These are phyloP conservation scores for Casuarina glauca DNA, from an alignment of 306 rosid genomes.

Conservation along the genomic window DNA sequence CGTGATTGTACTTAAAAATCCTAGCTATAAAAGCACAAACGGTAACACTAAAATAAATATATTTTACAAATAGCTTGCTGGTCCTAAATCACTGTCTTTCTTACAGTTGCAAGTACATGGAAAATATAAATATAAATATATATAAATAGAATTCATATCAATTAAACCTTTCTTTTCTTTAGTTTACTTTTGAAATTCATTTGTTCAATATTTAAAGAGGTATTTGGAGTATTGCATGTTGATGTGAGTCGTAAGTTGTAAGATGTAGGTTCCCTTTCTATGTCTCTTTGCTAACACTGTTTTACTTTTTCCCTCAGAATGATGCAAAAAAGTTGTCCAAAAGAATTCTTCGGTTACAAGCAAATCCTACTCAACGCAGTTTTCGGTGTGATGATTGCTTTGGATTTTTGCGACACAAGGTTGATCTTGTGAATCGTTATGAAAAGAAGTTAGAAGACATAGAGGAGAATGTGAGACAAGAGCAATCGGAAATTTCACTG, in stretches of 20 bases:
- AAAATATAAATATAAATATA: neutral
- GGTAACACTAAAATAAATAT: neutral
- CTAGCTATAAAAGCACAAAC: neutral
- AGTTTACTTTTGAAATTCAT: neutral
- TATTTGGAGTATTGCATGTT: slow-evolving; percentile 1
- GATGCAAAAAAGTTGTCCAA: slow-evolving; percentile 55
- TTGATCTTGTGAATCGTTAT: slow-evolving; percentile 54
- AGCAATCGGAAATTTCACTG: slow-evolving; percentile 65
- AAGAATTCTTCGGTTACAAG: slow-evolving; percentile 47
- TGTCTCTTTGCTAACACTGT: slow-evolving; percentile 8
- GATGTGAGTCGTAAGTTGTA: slow-evolving; percentile 27
- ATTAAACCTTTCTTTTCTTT: neutral
- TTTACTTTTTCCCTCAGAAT: slow-evolving; percentile 43
- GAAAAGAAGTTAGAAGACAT: slow-evolving; percentile 68
- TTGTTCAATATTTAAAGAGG: neutral
- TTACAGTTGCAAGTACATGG: neutral
- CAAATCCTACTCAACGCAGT: slow-evolving; percentile 42
- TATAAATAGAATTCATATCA: neutral
- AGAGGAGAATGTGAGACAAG: slow-evolving; percentile 69
- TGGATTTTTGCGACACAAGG: slow-evolving; percentile 56
- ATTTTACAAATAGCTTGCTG: neutral
- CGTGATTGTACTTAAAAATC: neutral
- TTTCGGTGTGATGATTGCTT: slow-evolving; percentile 37
- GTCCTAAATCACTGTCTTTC: neutral
- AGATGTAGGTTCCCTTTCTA: neutral